Conservation (phyloP, 805 yeast species). For the Saturnispora quitensis region DNA sequence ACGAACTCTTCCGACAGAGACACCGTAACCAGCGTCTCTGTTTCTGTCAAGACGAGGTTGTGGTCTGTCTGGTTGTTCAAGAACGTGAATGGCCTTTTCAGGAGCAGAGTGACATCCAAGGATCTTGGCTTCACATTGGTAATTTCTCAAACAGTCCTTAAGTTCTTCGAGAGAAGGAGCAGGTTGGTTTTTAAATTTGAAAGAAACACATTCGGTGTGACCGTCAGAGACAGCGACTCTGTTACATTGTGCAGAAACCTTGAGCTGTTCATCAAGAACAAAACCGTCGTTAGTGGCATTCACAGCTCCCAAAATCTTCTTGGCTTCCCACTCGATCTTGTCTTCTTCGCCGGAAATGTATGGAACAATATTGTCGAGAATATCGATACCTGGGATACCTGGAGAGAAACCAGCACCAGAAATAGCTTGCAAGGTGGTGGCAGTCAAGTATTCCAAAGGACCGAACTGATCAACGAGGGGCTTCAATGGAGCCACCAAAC, state of each 20-base stretch:
- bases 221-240: constrained; percentile 97
- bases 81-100: constrained; percentile 78
- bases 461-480: constrained; percentile 90
- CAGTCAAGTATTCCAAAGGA: constrained; percentile 76
- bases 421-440: constrained; percentile 93
- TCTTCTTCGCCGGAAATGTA: constrained; percentile 96
- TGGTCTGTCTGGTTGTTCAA: constrained; percentile 89
- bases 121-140: constrained; percentile 72
- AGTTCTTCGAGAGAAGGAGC: constrained; percentile 81
- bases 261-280: constrained; percentile 57
- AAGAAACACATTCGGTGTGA: constrained; percentile 89
- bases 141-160: constrained; percentile 58
- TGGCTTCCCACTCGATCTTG: constrained; percentile 97
- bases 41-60: constrained; percentile 97
- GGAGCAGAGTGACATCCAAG: constrained; percentile 91
- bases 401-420: constrained; percentile 99
- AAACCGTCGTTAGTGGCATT: constrained; percentile 46
- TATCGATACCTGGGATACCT: constrained; percentile 92
- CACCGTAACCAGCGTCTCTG: constrained; percentile 89
- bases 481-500: constrained; percentile 90
- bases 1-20: constrained; percentile 89
- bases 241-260: constrained; percentile 92
- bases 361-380: constrained; percentile 90
- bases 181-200: constrained; percentile 71
- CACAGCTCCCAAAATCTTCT: constrained; percentile 75